Evolutionary conservation across 352 stramenopile species (phyloP).

Genomic region (Achlya hypogyna): DNA sequence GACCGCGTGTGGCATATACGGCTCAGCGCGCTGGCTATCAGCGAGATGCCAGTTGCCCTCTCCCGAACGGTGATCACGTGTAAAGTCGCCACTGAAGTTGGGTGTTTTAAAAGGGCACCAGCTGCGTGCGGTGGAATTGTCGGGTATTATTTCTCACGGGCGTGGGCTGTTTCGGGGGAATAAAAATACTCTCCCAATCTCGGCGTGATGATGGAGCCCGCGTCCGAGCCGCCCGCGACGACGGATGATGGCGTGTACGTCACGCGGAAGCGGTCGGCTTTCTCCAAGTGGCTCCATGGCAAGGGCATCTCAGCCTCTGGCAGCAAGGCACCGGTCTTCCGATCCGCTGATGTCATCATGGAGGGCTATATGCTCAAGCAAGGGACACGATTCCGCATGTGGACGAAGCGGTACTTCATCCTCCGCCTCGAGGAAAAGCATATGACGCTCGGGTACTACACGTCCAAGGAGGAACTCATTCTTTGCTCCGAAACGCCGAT

Average conservation of each 20-base stretch:
- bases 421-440: conserved; percentile 76
- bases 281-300: conserved; percentile 78
- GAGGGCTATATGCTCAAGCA: conserved; percentile 81
- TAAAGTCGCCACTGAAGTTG: too few species aligned
- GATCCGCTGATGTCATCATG: conserved; percentile 75
- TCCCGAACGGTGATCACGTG: too few species aligned
- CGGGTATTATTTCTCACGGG: too few species aligned
- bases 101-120: too few species aligned
- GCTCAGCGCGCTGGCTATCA: too few species aligned
- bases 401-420: conserved; percentile 80
- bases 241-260: conserved; percentile 63
- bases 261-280: conserved; percentile 75
- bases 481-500: conserved; percentile 79
- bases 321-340: conserved; percentile 53
- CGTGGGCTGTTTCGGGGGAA: too few species aligned
- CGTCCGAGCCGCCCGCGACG: conserved; percentile 11
- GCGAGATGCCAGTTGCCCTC: too few species aligned
- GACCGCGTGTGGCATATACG: too few species aligned
- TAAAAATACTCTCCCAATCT: too few species aligned
- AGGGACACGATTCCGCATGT: conserved; percentile 67
- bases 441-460: conserved; percentile 84
- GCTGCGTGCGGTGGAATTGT: too few species aligned
- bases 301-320: conserved; percentile 45
- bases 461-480: conserved; percentile 67
- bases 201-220: conserved; percentile 13